Conservation (phyloP, 306 rosid genomes). For the Ormosia semicastrata region DNA sequence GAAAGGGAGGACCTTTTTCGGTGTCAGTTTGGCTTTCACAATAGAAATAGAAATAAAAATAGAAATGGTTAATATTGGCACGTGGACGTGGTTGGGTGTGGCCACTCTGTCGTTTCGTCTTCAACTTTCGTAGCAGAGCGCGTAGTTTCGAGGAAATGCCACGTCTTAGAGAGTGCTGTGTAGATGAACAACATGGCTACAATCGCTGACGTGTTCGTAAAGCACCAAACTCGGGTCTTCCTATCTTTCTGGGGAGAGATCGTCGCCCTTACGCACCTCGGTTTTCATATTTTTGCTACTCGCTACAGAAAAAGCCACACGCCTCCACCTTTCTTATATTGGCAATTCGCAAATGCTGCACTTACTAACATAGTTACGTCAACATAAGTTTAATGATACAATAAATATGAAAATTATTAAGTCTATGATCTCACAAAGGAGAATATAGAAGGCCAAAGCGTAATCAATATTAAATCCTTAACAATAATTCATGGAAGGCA, state of each 20-base stretch:
- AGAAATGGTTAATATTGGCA: background rate
- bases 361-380: too few relatives aligned
- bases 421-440: too few relatives aligned
- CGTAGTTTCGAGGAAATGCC: background rate
- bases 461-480: too few relatives aligned
- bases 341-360: too few relatives aligned
- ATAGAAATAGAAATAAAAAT: too few relatives aligned
- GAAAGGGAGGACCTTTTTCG: background rate
- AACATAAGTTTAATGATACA: too few relatives aligned
- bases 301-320: background rate
- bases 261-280: background rate
- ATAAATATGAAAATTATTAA: too few relatives aligned
- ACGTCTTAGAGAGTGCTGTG: conserved; percentile 23
- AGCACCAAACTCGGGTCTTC: background rate
- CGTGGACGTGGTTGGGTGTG: background rate
- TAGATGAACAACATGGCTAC: background rate
- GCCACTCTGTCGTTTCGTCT: background rate
- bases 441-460: too few relatives aligned
- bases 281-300: background rate
- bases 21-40: too few relatives aligned
- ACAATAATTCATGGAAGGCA: too few relatives aligned
- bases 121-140: background rate
- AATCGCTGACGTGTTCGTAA: conserved; percentile 26
- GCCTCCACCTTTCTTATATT: background rate
- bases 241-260: background rate